Percentiles rank a stretch among this genome's conserved stretches.
Conservation (phyloP, 257 asterid species). For the Jaltomata sinuosa region DNA sequence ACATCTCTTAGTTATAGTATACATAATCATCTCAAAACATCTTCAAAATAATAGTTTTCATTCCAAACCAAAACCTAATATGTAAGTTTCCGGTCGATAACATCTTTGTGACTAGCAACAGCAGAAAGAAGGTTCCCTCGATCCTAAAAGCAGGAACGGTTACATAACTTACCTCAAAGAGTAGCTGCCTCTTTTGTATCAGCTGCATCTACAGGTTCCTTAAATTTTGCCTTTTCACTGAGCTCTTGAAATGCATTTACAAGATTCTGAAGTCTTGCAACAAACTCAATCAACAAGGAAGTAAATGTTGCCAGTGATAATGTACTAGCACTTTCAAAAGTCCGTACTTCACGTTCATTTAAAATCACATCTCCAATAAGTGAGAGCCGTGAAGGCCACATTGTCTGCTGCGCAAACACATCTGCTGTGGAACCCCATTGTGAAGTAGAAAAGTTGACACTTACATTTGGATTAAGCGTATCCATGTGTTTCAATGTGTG, state of each 20-base stretch:
- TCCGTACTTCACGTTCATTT: slow-evolving; percentile 76
- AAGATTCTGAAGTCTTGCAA: slow-evolving; percentile 90
- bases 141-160: slow-evolving; percentile 18
- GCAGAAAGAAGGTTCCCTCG: neutral
- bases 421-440: slow-evolving; percentile 71
- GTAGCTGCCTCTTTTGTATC: slow-evolving; percentile 20
- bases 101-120: neutral
- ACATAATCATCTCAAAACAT: neutral
- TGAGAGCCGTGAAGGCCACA: slow-evolving; percentile 98
- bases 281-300: slow-evolving; percentile 77
- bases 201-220: slow-evolving; percentile 27
- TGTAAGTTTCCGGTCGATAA: neutral
- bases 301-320: slow-evolving; percentile 80
- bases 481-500: slow-evolving; percentile 27
- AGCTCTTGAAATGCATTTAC: slow-evolving; percentile 60
- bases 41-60: neutral
- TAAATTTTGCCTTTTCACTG: slow-evolving; percentile 67
- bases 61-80: neutral
- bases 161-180: slow-evolving; percentile 30
- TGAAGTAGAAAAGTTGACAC: slow-evolving; percentile 35
- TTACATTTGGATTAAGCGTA: slow-evolving; percentile 28
- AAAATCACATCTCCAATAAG: slow-evolving; percentile 50
- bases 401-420: slow-evolving; percentile 41
- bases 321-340: slow-evolving; percentile 87
- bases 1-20: neutral